Conservation (phyloP, 768 basidiomycete genomes). For the Mycena venus region DNA sequence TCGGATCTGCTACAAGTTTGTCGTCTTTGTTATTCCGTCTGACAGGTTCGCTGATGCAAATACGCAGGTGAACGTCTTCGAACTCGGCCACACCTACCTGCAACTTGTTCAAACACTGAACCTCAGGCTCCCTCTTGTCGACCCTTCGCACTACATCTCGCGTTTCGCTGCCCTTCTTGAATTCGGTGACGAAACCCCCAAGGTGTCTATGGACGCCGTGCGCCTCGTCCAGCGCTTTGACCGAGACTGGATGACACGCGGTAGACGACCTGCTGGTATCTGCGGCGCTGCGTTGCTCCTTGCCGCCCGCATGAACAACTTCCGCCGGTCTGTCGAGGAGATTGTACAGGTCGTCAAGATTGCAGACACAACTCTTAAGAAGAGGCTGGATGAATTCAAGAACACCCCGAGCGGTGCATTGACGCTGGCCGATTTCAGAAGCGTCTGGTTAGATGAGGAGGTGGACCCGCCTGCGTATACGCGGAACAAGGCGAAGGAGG, state of each 20-base stretch:
- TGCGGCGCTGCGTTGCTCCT: conserved; percentile 96
- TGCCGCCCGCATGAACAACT: conserved; percentile 99
- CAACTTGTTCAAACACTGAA: conserved; percentile 92
- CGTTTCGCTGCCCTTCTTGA: conserved; percentile 95
- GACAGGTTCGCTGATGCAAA: background rate
- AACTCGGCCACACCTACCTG: conserved; percentile 95
- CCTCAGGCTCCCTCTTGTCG: conserved; percentile 88
- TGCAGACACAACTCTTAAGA: conserved; percentile 94
- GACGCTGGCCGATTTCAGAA: conserved; percentile 91
- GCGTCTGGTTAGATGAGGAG: conserved; percentile 92
- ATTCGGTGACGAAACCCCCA: conserved; percentile 94
- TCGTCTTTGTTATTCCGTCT: background rate
- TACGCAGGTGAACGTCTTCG: conserved; percentile 93
- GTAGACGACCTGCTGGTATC: conserved; percentile 95
- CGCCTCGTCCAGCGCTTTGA: conserved; percentile 94
- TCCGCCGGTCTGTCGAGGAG: conserved; percentile 91
- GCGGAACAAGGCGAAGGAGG: conserved; percentile 80
- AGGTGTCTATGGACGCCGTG: conserved; percentile 93
- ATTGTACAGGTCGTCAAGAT: conserved; percentile 99
- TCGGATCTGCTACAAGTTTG: conserved; percentile 92
- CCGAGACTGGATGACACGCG: conserved; percentile 97
- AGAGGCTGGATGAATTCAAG: conserved; percentile 95
- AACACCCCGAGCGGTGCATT: conserved; percentile 87
- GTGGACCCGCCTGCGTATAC: conserved; percentile 93
- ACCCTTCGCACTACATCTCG: conserved; percentile 96